Evolutionary conservation across 768 basidiomycete species (phyloP).

Genomic region (Hebeloma cylindrosporum): DNA sequence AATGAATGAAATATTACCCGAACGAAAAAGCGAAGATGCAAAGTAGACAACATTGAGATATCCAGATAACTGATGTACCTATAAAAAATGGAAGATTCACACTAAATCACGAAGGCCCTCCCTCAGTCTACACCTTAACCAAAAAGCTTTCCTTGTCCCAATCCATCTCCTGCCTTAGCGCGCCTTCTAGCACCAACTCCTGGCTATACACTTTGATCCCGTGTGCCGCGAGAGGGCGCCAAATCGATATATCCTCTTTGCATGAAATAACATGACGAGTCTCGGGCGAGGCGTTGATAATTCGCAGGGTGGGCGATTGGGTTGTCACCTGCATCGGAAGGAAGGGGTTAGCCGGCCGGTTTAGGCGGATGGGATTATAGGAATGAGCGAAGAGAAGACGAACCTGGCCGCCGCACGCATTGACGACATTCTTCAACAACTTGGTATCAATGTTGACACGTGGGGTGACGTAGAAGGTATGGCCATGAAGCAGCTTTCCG

Average conservation of each 20-base stretch:
- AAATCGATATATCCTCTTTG: constrained; percentile 59
- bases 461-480: constrained; percentile 74
- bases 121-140: constrained; percentile 21
- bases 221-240: constrained; percentile 55
- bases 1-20: too few relatives aligned
- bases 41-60: too few relatives aligned
- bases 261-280: constrained; percentile 65
- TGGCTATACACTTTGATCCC: constrained; percentile 62
- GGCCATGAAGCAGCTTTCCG: constrained; percentile 60
- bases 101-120: constrained; percentile 1
- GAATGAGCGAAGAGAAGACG: constrained; percentile 16
- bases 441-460: constrained; percentile 58
- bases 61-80: too few relatives aligned
- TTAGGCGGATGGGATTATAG: not conserved
- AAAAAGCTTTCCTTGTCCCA: constrained; percentile 50
- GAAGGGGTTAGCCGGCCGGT: not conserved
- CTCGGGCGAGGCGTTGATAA: constrained; percentile 47
- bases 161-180: constrained; percentile 65
- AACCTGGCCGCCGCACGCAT: constrained; percentile 72
- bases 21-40: too few relatives aligned
- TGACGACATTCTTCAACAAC: constrained; percentile 67
- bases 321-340: constrained; percentile 36
- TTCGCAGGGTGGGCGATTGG: constrained; percentile 53
- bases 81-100: not conserved
- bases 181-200: constrained; percentile 65